Conservation (phyloP, 1,284 basidiomycete species). For the Sparassis latifolia region DNA sequence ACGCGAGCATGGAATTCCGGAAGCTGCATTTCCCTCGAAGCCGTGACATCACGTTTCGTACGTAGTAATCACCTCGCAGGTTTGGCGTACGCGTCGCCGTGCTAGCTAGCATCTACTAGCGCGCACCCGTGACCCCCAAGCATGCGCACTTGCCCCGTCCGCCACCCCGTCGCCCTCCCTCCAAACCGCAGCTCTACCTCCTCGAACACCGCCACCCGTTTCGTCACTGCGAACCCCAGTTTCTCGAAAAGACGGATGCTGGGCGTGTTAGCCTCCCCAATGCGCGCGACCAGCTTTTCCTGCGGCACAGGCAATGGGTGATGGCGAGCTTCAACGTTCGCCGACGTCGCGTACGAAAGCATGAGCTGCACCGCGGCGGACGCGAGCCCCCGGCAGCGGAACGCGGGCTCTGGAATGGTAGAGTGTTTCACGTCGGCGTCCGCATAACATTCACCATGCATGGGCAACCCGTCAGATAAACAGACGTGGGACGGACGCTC, state of each 20-base stretch:
- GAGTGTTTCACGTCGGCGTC: slow-evolving; percentile 5
- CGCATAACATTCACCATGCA: background rate
- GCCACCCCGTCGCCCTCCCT: slow-evolving; percentile 9
- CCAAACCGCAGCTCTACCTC: slow-evolving; percentile 63
- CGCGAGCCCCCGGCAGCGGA: slow-evolving; percentile 63
- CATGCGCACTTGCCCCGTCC: background rate
- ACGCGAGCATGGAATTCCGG: too few species aligned
- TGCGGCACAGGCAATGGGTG: slow-evolving; percentile 30
- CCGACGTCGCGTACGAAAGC: slow-evolving; percentile 53
- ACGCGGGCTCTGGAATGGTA: slow-evolving; percentile 42
- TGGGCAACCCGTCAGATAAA: background rate
- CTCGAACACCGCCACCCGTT: slow-evolving; percentile 62
- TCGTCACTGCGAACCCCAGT: slow-evolving; percentile 62
- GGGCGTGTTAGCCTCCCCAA: slow-evolving; percentile 44
- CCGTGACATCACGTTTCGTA: too few species aligned
- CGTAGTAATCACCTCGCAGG: too few species aligned
- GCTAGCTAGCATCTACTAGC: too few species aligned
- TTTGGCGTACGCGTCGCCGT: too few species aligned
- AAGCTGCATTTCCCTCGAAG: too few species aligned
- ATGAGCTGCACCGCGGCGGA: slow-evolving; percentile 59
- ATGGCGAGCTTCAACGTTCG: slow-evolving; percentile 20
- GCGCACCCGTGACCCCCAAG: background rate
- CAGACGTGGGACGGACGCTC: background rate
- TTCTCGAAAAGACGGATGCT: slow-evolving; percentile 60
- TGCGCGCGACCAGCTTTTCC: slow-evolving; percentile 45